Conservation (phyloP, 768 basidiomycete genomes). For the Psilocybe subaeruginosa region DNA sequence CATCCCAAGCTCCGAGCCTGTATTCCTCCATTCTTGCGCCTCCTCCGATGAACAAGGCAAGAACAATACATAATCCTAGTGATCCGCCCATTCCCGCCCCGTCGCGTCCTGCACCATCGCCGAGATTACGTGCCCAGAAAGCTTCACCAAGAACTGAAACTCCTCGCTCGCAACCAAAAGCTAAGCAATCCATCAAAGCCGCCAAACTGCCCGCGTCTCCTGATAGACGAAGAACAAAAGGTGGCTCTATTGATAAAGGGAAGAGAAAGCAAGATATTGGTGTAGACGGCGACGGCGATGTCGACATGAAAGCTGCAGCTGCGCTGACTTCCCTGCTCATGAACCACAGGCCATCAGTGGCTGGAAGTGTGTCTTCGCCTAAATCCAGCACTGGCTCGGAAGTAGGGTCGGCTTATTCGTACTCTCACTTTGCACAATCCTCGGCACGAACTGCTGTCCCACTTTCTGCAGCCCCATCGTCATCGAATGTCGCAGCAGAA, state of each 20-base stretch:
- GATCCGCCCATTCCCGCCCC: slow-evolving; percentile 70
- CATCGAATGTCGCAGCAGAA: slow-evolving; percentile 32
- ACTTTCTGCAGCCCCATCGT: slow-evolving; percentile 43
- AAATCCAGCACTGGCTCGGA: slow-evolving; percentile 76
- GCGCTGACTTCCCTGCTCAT: slow-evolving; percentile 75
- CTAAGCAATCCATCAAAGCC: slow-evolving; percentile 34
- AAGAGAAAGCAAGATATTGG: slow-evolving; percentile 46
- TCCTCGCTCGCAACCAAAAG: slow-evolving; percentile 50
- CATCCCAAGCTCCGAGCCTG: slow-evolving; percentile 57
- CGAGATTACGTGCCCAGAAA: slow-evolving; percentile 42
- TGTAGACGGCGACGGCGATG: slow-evolving; percentile 54
- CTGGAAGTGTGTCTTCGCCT: slow-evolving; percentile 65
- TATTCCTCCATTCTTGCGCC: slow-evolving; percentile 78
- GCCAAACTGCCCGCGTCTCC: slow-evolving; percentile 35
- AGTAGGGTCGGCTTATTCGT: slow-evolving; percentile 60
- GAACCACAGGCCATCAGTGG: slow-evolving; percentile 62
- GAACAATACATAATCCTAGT: slow-evolving; percentile 75
- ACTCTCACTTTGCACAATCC: slow-evolving; percentile 68
- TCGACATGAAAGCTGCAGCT: slow-evolving; percentile 84
- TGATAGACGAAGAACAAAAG: slow-evolving; percentile 46
- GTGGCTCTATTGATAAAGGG: slow-evolving; percentile 45
- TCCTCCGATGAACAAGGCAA: slow-evolving; percentile 74
- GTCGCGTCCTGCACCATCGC: slow-evolving; percentile 46
- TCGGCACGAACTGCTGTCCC: slow-evolving; percentile 57
- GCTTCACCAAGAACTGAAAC: slow-evolving; percentile 46